Evolutionary conservation across 305 asterid genomes (phyloP), one percentile per base, ranked within the genome.

Genomic region (Fraxinus velutina): DNA sequence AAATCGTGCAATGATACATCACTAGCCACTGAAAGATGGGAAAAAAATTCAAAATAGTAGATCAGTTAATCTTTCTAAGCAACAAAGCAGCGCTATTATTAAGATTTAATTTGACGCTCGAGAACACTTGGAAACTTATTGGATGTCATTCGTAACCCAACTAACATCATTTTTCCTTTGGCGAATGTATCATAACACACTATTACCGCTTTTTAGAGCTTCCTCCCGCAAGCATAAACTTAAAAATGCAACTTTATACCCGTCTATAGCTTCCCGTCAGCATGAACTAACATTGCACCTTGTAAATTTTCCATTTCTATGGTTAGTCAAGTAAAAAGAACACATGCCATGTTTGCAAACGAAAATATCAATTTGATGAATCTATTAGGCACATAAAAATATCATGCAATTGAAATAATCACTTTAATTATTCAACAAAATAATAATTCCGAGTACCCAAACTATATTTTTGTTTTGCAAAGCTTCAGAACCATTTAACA

Each of bases 1-100:
- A 94, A 96, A 79, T 89, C 87, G 47, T 81, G 89, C 85, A 96
- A 83, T 74, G 99, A 96, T 36, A 90, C 91, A 81, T 96, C 93
- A 15, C 86, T 90, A 47, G 93, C 93, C 89, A 93, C 99, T 96
- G 93, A 82, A 76, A 81, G 33, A 78, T 78, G 12, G 73, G n/a
- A 30, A 82, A 77, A 32, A 13, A 39, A 13, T 34, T 44, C 42
- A 76, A 70, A 39, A 13, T 29, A 36, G 21, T 44, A 33, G 8
- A 19, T 37, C 6, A 24, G 72, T 32, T 78, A 42, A 76, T 22
- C 78, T 44, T 71, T 6, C 76, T 52, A 15, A 74, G 9, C 75
- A 74, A 75, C n/a, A 9, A 75, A 37, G 19, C 68, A 79, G 27
- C 73, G 76, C 73, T 6, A 52, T 37, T 10, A 17, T 36, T 15